Percentiles rank a stretch among this genome's conserved stretches.
Conservation (phyloP, 2,329 filamentous ascomycete species). For the Colletotrichum liaoningense region DNA sequence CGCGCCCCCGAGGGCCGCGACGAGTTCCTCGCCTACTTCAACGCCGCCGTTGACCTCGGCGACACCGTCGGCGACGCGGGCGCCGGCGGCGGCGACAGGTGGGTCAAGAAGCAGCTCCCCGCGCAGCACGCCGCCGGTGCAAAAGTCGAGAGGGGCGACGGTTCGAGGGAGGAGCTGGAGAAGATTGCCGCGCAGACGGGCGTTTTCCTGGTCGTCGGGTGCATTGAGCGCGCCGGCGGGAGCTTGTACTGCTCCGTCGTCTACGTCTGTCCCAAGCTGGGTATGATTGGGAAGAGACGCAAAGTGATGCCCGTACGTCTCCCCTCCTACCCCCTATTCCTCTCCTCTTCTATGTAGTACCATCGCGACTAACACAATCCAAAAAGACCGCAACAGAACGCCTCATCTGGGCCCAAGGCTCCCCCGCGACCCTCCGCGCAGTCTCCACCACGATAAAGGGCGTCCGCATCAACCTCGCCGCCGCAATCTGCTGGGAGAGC, state of each 20-base stretch:
- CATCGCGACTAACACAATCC: background rate
- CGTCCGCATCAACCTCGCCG: conserved; percentile 81
- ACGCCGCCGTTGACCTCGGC: conserved; percentile 82
- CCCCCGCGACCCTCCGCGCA: conserved; percentile 80
- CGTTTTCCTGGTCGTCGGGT: conserved; percentile 83
- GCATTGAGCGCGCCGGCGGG: conserved; percentile 84
- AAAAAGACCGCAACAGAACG: conserved; percentile 80
- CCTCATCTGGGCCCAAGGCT: conserved; percentile 89
- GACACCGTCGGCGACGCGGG: conserved; percentile 72
- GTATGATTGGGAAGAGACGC: conserved; percentile 84
- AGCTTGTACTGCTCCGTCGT: conserved; percentile 86
- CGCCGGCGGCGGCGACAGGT: conserved; percentile 77
- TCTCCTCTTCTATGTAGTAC: background rate
- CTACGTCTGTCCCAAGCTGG: conserved; percentile 81
- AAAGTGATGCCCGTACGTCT: conserved; percentile 87
- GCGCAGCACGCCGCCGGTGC: conserved; percentile 3
- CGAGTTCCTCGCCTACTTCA: conserved; percentile 85
- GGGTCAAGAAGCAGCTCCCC: conserved; percentile 73
- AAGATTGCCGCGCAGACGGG: conserved; percentile 79
- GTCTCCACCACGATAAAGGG: conserved; percentile 84
- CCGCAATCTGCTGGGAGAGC: conserved; percentile 96
- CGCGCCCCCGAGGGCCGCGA: conserved; percentile 78
- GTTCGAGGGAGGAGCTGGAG: conserved; percentile 85
- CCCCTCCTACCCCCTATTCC: background rate
- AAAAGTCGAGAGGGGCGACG: conserved; percentile 52